Conservation (phyloP, 495 filamentous ascomycete species). For the Stereocaulon alpinum region DNA sequence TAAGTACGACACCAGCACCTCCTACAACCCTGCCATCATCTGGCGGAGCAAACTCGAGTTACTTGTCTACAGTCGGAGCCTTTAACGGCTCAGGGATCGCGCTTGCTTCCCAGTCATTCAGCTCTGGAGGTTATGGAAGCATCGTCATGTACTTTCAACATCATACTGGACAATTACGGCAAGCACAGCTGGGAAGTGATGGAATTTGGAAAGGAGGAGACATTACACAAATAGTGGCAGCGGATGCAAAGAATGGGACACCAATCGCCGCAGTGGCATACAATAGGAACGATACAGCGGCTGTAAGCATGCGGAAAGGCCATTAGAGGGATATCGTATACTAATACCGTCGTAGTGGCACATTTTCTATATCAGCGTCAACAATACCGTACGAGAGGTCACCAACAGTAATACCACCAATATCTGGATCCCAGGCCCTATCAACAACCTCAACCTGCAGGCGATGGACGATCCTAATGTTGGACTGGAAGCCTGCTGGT, state of each 20-base stretch:
- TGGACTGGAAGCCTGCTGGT: conserved; percentile 31
- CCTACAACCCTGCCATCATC: not conserved
- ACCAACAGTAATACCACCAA: conserved; percentile 26
- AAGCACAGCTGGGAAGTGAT: conserved; percentile 19
- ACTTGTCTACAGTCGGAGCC: conserved; percentile 25
- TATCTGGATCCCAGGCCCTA: conserved; percentile 23
- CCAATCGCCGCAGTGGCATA: conserved; percentile 30
- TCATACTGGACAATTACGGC: conserved; percentile 26
- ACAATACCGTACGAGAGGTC: conserved; percentile 23
- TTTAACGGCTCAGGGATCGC: conserved; percentile 32
- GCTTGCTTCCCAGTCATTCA: conserved; percentile 28
- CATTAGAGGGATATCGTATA: not conserved
- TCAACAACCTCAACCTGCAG: conserved; percentile 24
- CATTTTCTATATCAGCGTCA: conserved; percentile 27
- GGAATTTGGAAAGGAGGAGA: conserved; percentile 26
- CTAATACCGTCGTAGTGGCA: conserved; percentile 21
- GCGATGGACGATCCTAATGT: conserved; percentile 24
- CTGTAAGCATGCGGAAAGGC: conserved; percentile 10
- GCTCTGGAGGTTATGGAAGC: conserved; percentile 17
- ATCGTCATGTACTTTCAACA: conserved; percentile 32
- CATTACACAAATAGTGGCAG: conserved; percentile 24
- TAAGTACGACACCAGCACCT: not conserved
- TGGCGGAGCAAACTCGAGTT: not conserved
- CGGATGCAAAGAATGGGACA: conserved; percentile 30
- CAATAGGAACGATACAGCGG: conserved; percentile 17